Conservation (phyloP, 768 basidiomycete genomes). For the Xanthoconium stramineum region DNA sequence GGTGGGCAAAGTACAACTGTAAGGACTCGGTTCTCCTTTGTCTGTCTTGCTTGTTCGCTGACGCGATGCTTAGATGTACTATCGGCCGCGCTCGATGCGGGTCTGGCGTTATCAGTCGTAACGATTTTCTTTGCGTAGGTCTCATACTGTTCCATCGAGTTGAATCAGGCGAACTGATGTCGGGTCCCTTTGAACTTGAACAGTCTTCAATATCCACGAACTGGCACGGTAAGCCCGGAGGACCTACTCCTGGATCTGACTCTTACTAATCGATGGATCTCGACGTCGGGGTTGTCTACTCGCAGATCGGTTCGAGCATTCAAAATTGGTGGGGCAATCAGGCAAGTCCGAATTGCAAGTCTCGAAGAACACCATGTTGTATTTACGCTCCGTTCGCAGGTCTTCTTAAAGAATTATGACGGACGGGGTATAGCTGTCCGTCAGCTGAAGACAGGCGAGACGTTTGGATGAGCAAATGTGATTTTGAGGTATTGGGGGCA, state of each 20-base stretch:
- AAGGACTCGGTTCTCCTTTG: constrained; percentile 9
- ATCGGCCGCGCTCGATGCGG: constrained; percentile 73
- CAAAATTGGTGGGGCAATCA: constrained; percentile 31
- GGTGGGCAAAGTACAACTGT: constrained; percentile 83
- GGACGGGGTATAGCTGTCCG: not conserved
- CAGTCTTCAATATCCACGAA: constrained; percentile 28
- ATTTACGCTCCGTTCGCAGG: not conserved
- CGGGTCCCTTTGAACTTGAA: no score
- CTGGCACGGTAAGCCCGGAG: constrained; percentile 19
- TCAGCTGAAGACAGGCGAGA: not conserved
- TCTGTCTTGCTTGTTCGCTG: not conserved
- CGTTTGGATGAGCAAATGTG: not conserved
- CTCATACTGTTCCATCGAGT: not conserved
- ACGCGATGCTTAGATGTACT: constrained; percentile 50
- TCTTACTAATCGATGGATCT: no score
- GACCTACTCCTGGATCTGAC: no score
- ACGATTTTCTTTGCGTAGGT: constrained; percentile 67
- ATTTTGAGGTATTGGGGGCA: no score
- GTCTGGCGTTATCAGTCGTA: constrained; percentile 63
- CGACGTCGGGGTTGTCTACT: not conserved
- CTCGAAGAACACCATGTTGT: not conserved
- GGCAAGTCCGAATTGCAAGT: constrained; percentile 1
- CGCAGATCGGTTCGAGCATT: constrained; percentile 21
- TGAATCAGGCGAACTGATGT: no score
- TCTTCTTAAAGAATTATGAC: not conserved